phyloP scores from a whole-genome alignment of 1,139 yeast genomes.

The Cylindricascospora bacillispora region DNA sequence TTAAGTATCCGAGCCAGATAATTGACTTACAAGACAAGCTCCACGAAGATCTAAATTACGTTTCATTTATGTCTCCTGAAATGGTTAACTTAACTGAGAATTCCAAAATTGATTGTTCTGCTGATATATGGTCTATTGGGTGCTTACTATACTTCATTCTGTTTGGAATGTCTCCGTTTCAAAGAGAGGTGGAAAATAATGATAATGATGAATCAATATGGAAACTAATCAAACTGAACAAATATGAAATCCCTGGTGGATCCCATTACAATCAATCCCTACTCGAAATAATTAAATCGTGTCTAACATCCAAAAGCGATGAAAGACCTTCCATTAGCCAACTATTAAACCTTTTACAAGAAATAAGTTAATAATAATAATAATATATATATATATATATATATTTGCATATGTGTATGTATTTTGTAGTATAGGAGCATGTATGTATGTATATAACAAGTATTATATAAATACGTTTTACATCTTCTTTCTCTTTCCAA shows the following conservation, averaged over 20 bases:
- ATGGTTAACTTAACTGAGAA: constrained; percentile 64
- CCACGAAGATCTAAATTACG: constrained; percentile 77
- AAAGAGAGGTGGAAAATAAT: constrained; percentile 64
- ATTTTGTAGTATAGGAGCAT: constrained; percentile 1
- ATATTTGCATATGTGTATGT: constrained; percentile 1
- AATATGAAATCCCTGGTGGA: constrained; percentile 46
- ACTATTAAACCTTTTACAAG: constrained; percentile 10
- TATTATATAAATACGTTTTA: no score
- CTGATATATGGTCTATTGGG: constrained; percentile 88
- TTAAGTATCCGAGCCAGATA: constrained; percentile 57
- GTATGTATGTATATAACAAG: no score
- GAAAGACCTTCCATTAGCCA: constrained; percentile 53
- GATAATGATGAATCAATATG: no score
- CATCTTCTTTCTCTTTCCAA: constrained; percentile 30
- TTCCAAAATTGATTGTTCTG: constrained; percentile 49
- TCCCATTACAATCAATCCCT: constrained; percentile 44
- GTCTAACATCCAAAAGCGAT: constrained; percentile 48
- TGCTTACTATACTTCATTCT: constrained; percentile 67
- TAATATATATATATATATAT: neutral
- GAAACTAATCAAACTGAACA: no score
- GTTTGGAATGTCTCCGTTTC: constrained; percentile 79
- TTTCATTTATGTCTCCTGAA: constrained; percentile 89
- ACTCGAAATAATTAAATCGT: constrained; percentile 41
- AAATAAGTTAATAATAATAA: constrained; percentile 6
- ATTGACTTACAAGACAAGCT: constrained; percentile 68